These are phyloP conservation scores for Kuraishia ogatae DNA, from an alignment of 805 yeast genomes.

Conservation along the genomic window DNA sequence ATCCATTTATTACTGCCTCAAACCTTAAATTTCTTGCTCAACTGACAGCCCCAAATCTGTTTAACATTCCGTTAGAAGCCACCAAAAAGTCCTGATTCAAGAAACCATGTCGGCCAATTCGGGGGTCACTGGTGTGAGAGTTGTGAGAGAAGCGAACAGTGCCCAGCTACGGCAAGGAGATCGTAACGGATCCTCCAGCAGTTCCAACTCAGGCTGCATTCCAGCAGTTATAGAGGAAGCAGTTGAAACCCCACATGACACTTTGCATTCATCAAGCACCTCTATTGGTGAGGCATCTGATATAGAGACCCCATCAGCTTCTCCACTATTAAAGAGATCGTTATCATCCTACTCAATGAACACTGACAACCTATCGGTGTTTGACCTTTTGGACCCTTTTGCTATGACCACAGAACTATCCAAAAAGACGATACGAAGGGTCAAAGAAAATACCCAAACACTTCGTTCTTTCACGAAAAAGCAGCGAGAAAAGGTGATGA, in stretches of 20 bases:
- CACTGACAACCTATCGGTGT: conserved; percentile 17
- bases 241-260: neutral
- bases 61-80: no score
- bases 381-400: conserved; percentile 22
- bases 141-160: neutral
- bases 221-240: neutral
- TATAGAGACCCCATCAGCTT: neutral
- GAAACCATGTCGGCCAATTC: neutral
- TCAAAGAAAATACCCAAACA: conserved; percentile 6
- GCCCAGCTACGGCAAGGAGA: neutral
- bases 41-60: no score
- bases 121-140: neutral
- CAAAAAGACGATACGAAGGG: conserved; percentile 7
- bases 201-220: neutral
- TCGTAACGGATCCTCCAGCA: neutral
- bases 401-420: conserved; percentile 15
- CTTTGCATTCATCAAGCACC: neutral
- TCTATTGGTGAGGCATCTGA: neutral
- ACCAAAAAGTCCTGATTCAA: neutral
- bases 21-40: no score
- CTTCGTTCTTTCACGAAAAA: conserved; percentile 13
- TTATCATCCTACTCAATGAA: neutral
- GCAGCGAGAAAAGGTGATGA: conserved; percentile 13
- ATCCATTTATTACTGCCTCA: no score
- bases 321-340: neutral